Conservation (phyloP, 2,329 filamentous ascomycete genomes). For the Pseudonectria foliicola region DNA sequence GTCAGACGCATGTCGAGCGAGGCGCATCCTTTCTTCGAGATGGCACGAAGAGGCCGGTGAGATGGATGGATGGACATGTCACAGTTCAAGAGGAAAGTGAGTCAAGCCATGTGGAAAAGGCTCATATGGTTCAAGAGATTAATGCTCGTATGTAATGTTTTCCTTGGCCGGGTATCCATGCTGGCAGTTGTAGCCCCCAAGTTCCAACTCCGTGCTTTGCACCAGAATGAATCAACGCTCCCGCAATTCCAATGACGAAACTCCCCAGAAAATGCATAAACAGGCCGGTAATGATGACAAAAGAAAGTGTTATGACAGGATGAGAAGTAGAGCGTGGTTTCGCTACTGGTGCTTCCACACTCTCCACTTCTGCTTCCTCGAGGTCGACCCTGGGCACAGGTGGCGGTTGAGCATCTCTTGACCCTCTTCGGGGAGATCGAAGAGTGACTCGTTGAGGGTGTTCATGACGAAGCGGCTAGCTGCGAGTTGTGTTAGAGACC, state of each 20-base stretch:
- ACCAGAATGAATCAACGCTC: background rate
- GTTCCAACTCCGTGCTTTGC: background rate
- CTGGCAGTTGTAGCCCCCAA: background rate
- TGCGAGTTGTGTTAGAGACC: slow-evolving; percentile 8
- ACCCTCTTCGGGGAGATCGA: slow-evolving; percentile 30
- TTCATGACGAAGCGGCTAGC: slow-evolving; percentile 35
- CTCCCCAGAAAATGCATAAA: too few species aligned
- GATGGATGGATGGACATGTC: background rate
- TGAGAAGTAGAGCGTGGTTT: background rate
- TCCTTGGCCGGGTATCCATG: slow-evolving; percentile 4
- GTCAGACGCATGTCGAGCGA: slow-evolving; percentile 43
- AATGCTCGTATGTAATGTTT: slow-evolving; percentile 4
- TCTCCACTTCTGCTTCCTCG: slow-evolving; percentile 19
- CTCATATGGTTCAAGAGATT: background rate
- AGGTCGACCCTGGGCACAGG: slow-evolving; percentile 12
- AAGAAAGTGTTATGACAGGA: background rate
- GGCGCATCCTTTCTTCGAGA: slow-evolving; percentile 32
- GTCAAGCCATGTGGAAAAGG: background rate
- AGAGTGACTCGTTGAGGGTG: slow-evolving; percentile 31
- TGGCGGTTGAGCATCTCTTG: slow-evolving; percentile 28
- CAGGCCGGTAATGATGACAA: too few species aligned
- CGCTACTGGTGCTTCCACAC: slow-evolving; percentile 25
- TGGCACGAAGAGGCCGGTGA: slow-evolving; percentile 6
- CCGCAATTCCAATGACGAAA: background rate
- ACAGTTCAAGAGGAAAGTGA: background rate